phyloP scores from a whole-genome alignment of 192 early-diverging fungal genomes.

The Diversispora epigaea region DNA sequence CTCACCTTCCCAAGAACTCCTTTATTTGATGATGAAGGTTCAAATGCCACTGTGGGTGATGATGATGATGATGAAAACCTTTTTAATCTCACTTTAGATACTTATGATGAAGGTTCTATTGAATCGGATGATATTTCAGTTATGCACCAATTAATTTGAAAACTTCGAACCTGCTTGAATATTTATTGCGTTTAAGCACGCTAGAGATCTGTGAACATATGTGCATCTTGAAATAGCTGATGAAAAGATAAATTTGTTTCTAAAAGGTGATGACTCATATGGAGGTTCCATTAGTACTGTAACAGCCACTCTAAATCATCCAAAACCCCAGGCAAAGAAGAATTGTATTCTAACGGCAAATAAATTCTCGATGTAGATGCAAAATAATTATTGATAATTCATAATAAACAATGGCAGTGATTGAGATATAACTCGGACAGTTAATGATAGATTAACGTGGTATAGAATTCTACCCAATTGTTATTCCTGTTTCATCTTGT shows the following conservation, averaged over 20 bases:
- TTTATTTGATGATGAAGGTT: slow-evolving; percentile 12
- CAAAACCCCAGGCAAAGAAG: no score
- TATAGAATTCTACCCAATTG: no score
- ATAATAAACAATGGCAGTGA: no score
- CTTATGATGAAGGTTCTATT: not conserved
- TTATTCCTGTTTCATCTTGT: no score
- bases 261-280: slow-evolving; percentile 40
- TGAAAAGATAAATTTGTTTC: slow-evolving; percentile 64
- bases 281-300: not conserved
- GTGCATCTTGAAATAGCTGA: slow-evolving; percentile 65
- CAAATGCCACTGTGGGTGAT: not conserved
- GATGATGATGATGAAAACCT: not conserved
- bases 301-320: no score
- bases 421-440: no score
- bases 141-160: slow-evolving; percentile 13
- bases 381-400: no score
- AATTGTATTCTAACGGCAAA: no score
- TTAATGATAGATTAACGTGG: no score
- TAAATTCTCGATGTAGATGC: no score
- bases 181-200: slow-evolving; percentile 58
- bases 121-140: slow-evolving; percentile 13
- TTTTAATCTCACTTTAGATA: not conserved
- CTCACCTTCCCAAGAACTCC: slow-evolving; percentile 19
- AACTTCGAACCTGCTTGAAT: slow-evolving; percentile 65
- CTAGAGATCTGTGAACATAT: slow-evolving; percentile 65